Base-by-base conservation (phyloP, 371 early-diverging fungal species). In the Mortierella polycephala region DNA sequence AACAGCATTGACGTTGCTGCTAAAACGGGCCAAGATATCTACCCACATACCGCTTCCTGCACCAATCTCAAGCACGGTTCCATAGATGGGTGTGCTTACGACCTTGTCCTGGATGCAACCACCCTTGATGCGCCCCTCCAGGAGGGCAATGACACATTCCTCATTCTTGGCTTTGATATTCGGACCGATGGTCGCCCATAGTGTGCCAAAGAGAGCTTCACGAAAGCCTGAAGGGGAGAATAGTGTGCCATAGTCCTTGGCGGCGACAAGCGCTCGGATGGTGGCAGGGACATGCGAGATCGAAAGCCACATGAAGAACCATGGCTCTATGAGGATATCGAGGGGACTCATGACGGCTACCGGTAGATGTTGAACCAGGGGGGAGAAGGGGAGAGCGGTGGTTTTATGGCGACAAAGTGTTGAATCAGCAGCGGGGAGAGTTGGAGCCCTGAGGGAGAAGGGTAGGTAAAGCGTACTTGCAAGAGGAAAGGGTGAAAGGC, bases 31-130 rank as follows among this genome's bases (percentile, higher is more conserved):
- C 52, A 62, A 52, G 62, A 62, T 52, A n/a, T 62, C 62, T 62
- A 10, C 54, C 53, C 62, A 62, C 52, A 53, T 62, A n/a, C 62
- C 62, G 62, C 62, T 62, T 51, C 62, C 62, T 54, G 62, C 62
- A 53, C 53, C 62, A 62, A 62, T n/a, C 44, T 62, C 62, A 51
- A 62, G 44, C 45, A 62, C 62, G 45, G 62, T 62, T 44, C 62
- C 62, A 62, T 62, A 6, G 45, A 62, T 44, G 62, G 62, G 62
- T 45, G 62, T 44, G 62, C 54, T 23, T 42, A 62, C 44, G 45
- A 44, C 62, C 21, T 62, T 14, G 30, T 62, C 62, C 8, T 62
- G 54, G 45, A 62, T 14, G 41, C 30, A n/a, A 13, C 62, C 62
- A 62, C 62, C 62, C 9, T 30, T 62, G 54, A 62, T 44, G 37